phyloP scores from a whole-genome alignment of 2,329 filamentous ascomycete genomes.

The Colletotrichum sp. region DNA sequence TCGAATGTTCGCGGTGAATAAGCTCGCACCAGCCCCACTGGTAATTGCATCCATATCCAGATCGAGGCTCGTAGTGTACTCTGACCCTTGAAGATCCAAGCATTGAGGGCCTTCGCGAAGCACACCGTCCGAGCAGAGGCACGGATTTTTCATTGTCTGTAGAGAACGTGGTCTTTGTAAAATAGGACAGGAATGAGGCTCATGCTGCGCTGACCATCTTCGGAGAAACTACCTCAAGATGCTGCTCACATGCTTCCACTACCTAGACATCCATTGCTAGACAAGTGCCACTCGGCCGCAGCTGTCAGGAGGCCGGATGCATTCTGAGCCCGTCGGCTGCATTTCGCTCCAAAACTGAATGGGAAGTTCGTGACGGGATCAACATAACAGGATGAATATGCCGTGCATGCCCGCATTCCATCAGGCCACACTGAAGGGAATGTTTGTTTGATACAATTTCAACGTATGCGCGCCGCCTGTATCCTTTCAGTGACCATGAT shows the following conservation, averaged over 20 bases:
- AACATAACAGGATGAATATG: not conserved
- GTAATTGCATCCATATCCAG: not conserved
- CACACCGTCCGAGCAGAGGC: not conserved
- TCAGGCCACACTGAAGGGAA: not conserved
- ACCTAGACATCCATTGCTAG: too few relatives aligned
- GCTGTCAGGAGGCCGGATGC: not conserved
- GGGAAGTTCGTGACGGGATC: not conserved
- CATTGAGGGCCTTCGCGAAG: not conserved
- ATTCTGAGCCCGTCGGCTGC: not conserved
- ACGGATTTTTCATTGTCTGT: not conserved
- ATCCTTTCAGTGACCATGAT: not conserved
- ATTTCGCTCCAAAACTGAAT: not conserved
- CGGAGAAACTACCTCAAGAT: not conserved
- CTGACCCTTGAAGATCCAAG: not conserved
- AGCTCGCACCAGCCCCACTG: not conserved
- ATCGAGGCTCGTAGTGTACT: not conserved
- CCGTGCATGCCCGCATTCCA: not conserved
- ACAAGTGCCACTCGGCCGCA: not conserved
- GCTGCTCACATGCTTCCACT: not conserved
- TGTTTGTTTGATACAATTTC: accelerated
- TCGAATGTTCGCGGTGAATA: not conserved
- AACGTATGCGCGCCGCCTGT: not conserved
- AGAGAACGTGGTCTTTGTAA: not conserved
- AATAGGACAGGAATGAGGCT: not conserved
- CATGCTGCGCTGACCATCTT: not conserved